Evolutionary conservation across 495 filamentous ascomycete genomes (phyloP), one percentile per base, ranked within the genome.

Genomic region (Daldinia bambusicola): DNA sequence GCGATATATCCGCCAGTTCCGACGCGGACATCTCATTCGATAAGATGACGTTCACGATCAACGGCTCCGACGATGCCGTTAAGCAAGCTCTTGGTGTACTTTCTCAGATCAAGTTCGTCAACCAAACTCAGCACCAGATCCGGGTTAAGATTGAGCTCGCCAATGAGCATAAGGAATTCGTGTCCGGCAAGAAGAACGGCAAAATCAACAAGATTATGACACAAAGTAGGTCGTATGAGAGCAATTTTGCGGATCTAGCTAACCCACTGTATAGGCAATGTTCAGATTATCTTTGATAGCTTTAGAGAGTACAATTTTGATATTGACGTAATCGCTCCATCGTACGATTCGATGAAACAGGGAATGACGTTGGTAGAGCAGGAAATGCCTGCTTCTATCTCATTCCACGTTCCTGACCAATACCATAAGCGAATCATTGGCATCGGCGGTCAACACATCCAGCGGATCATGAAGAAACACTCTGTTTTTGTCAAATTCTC

Each of bases 201-300:
- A 99, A 99, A 84, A 98, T 99, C 79, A 99, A 99, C 86, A 99
- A 99, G 87, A 99, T 99, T 77, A 98, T 99, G 96, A 94, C 94
- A 13, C 94, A 97, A 79, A 95, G 93, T 89, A 84, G 69, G 86
- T 69, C 30, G 26, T n/a, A 34, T 40, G 37, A 31, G 12, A 22
- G 18, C 6, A 9, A 31, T 20, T 38, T 38, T 5, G 0, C 8
- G n/a, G 16, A 48, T 32, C 38, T 30, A 36, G 16, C 61, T 70
- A 67, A 67, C 26, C 30, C 18, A 12, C 26, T 26, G 20, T 56
- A 52, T 60, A 90, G 88, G 89, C 82, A 97, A 95, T 72, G 95
- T 99, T 5, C 95, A 99, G 81, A 98, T 99, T 71, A 94, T 98
- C 69, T 99, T 99, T 72, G 96, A 99, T 76, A 93, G 92, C 61